These are phyloP conservation scores for Gonium pectorale DNA, from an alignment of 139 green algal species.

Conservation along the genomic window DNA sequence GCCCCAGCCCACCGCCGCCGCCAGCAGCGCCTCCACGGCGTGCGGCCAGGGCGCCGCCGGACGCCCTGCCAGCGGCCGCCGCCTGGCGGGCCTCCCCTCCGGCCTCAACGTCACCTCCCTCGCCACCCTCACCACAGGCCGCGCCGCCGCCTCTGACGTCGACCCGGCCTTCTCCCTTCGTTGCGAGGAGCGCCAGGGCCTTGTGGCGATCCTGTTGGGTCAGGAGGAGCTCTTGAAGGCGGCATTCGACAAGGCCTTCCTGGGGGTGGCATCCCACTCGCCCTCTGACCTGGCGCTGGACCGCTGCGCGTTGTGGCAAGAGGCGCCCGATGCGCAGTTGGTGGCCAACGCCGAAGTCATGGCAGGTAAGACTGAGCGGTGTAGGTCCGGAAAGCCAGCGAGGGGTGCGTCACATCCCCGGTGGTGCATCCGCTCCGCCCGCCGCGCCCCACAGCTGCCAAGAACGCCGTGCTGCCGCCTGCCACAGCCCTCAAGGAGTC, in stretches of 20 bases:
- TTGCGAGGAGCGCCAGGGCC: not conserved
- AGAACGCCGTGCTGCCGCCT: constrained; percentile 13
- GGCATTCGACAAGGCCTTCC: constrained; percentile 49
- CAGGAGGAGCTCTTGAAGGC: constrained; percentile 34
- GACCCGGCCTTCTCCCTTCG: not conserved
- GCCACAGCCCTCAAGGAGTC: constrained; percentile 30
- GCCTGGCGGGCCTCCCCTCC: too few species aligned
- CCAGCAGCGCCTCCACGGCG: too few species aligned
- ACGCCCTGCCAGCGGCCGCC: too few species aligned
- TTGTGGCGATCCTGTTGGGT: constrained; percentile 19
- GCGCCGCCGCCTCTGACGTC: not conserved
- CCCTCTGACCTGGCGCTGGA: constrained; percentile 46
- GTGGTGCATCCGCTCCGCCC: not conserved
- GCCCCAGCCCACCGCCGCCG: too few species aligned
- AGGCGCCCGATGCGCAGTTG: constrained; percentile 43
- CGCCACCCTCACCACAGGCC: too few species aligned
- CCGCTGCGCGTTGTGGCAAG: constrained; percentile 32
- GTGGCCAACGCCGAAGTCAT: constrained; percentile 42
- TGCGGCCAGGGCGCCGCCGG: too few species aligned
- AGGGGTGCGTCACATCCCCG: not conserved
- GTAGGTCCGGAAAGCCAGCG: not conserved
- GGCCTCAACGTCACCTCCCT: too few species aligned
- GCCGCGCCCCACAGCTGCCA: not conserved
- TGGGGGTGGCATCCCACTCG: constrained; percentile 29
- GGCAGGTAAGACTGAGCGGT: not conserved